Evolutionary conservation across 257 asterid species (phyloP).

Genomic region (Cruciata laevipes): DNA sequence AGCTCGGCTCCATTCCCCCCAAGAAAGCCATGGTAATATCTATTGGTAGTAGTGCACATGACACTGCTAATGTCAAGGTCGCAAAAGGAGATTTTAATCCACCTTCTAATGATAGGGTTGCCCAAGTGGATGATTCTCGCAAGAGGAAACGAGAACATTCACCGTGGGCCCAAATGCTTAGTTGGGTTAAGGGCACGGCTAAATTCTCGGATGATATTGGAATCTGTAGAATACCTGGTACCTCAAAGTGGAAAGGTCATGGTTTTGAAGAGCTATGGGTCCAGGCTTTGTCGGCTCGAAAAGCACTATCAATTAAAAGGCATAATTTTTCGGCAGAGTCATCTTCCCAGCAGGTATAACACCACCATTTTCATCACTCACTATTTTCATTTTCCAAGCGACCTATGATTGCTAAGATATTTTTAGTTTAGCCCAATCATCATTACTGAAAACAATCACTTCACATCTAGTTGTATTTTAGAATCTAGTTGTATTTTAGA

Average conservation of each 20-base stretch:
- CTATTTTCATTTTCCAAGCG: slow-evolving; percentile 3
- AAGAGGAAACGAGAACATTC: slow-evolving; percentile 53
- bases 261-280: slow-evolving; percentile 39
- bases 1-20: neutral
- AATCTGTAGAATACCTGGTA: slow-evolving; percentile 42
- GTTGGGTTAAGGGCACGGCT: slow-evolving; percentile 51
- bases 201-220: slow-evolving; percentile 41
- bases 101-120: slow-evolving; percentile 19
- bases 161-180: slow-evolving; percentile 39
- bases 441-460: neutral
- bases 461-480: neutral
- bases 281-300: slow-evolving; percentile 49
- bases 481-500: slow-evolving; percentile 3
- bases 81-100: slow-evolving; percentile 10
- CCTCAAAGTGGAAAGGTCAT: slow-evolving; percentile 47
- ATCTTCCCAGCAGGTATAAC: slow-evolving; percentile 42
- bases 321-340: slow-evolving; percentile 29
- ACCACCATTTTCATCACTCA: slow-evolving; percentile 8
- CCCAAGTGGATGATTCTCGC: slow-evolving; percentile 23
- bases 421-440: neutral
- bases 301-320: slow-evolving; percentile 35
- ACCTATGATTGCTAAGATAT: neutral
- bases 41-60: slow-evolving; percentile 10
- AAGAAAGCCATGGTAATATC: slow-evolving; percentile 14
- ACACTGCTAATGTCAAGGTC: slow-evolving; percentile 6